Evolutionary conservation across 306 rosid species (phyloP).

Genomic region (Medicago lupulina): DNA sequence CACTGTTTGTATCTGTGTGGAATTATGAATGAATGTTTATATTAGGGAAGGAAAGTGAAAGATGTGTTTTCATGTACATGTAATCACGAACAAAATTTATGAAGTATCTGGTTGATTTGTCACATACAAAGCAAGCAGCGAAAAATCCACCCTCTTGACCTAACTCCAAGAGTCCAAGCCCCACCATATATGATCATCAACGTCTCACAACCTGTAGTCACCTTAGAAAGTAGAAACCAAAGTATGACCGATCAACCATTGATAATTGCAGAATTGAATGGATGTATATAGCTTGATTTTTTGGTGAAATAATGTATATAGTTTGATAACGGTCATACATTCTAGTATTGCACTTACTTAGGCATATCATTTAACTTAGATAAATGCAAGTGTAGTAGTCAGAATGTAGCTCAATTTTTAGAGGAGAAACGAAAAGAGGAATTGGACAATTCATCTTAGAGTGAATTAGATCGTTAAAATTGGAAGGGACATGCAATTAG

Average conservation of each 20-base stretch:
- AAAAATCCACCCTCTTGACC: slow-evolving; percentile 12
- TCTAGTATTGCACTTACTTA: too few relatives aligned
- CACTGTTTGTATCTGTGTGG: slow-evolving; percentile 4
- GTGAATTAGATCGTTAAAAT: too few relatives aligned
- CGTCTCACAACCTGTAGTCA: slow-evolving; percentile 14
- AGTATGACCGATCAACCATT: slow-evolving; percentile 1
- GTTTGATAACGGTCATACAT: slow-evolving; percentile 6
- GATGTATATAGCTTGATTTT: neutral
- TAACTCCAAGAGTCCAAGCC: slow-evolving; percentile 33
- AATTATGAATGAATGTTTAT: neutral
- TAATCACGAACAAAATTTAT: neutral
- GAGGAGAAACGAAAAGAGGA: too few relatives aligned
- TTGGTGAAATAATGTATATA: too few relatives aligned
- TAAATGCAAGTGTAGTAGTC: too few relatives aligned
- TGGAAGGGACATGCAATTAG: too few relatives aligned
- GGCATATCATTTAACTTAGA: too few relatives aligned
- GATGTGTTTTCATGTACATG: neutral
- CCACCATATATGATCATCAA: slow-evolving; percentile 38
- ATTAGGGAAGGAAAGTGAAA: neutral
- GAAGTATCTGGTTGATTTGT: slow-evolving; percentile 10
- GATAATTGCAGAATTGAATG: slow-evolving; percentile 9
- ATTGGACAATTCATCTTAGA: too few relatives aligned
- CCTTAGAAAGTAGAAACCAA: neutral
- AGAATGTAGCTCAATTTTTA: too few relatives aligned
- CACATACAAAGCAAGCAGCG: slow-evolving; percentile 8